Base-by-base conservation (phyloP, 345 rosid species). In the Dipteronia sinensis region DNA sequence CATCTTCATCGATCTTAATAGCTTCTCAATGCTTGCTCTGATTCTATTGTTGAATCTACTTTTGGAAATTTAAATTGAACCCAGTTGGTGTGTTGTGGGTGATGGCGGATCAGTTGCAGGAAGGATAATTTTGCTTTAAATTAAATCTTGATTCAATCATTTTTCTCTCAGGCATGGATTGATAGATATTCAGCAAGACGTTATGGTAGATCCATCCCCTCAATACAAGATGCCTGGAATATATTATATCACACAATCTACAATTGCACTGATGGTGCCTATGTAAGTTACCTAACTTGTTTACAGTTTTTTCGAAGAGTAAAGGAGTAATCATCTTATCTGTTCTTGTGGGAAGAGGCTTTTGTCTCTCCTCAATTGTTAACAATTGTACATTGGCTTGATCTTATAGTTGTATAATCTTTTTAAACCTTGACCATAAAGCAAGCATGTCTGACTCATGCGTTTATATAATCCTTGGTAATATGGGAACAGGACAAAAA, bases 241-340 rank as follows among this genome's bases (percentile, higher is more conserved):
- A 83, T 87, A 71, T 82, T 91, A 56, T 83, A 88, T 78, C 91
- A 80, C 84, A 88, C 94, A 11, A 69, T 91, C 76, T 91, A 89
- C 79, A 91, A 91, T 74, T 91, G 94, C 83, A 89, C 92, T 12
- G 94, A 89, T 67, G 90, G 87, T 76, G 89, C 88, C 70, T 82
- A 84, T 75, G 94, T 91, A 83, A 89, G 90, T 86, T 46, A 67
- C 56, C 27, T 42, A 31, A 66, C 74, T 66, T 73, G 67, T 49
- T 59, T 44, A 13, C 9, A 72, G 29, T 56, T 47, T 7, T 11
- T 20, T 27, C 8, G 5, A 27, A 2, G 34, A 66, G 51, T 64
- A 46, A n/a, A n/a, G 1, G 34, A 66, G 51, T 64, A 46, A n/a
- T 23, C 3, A 2, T 25, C 20, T 20, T 78, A 46, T 71, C 27